Percentiles rank a stretch among this genome's conserved stretches.
phyloP scores from a whole-genome alignment of 2,329 filamentous ascomycete species.

The Ceratocystis lukuohia region DNA sequence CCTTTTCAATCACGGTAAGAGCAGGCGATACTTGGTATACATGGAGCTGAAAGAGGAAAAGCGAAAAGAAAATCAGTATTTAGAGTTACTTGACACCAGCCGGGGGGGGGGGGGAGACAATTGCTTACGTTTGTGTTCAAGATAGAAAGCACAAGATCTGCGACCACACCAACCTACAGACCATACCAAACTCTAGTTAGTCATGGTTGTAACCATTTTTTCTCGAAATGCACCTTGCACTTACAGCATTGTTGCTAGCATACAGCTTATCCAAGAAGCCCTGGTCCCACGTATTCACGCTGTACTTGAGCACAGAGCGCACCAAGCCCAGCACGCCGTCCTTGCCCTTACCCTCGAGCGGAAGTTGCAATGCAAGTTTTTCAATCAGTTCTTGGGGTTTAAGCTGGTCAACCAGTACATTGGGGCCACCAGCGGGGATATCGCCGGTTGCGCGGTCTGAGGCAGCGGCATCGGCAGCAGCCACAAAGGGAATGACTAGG shows the following conservation, averaged over 20 bases:
- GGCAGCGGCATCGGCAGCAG: slow-evolving; percentile 48
- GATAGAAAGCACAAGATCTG: slow-evolving; percentile 70
- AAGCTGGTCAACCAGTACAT: slow-evolving; percentile 50
- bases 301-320: slow-evolving; percentile 61
- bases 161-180: slow-evolving; percentile 62
- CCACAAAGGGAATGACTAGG: slow-evolving; percentile 58
- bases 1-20: slow-evolving; percentile 76
- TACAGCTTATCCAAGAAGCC: slow-evolving; percentile 95
- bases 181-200: neutral
- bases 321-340: slow-evolving; percentile 62
- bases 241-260: slow-evolving; percentile 68
- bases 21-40: slow-evolving; percentile 90
- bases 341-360: slow-evolving; percentile 36
- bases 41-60: slow-evolving; percentile 44
- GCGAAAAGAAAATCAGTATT: neutral
- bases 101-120: neutral
- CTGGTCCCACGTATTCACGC: slow-evolving; percentile 97
- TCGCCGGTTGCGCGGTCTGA: slow-evolving; percentile 31
- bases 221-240: slow-evolving; percentile 22
- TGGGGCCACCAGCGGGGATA: slow-evolving; percentile 33
- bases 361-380: slow-evolving; percentile 45
- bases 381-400: slow-evolving; percentile 44
- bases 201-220: neutral
- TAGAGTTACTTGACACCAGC: neutral
- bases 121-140: slow-evolving; percentile 72